A percentile compares a stretch with the other conserved stretches of the same genome.
phyloP scores from a whole-genome alignment of 345 rosid genomes.

The Rhodomyrtus tomentosa region DNA sequence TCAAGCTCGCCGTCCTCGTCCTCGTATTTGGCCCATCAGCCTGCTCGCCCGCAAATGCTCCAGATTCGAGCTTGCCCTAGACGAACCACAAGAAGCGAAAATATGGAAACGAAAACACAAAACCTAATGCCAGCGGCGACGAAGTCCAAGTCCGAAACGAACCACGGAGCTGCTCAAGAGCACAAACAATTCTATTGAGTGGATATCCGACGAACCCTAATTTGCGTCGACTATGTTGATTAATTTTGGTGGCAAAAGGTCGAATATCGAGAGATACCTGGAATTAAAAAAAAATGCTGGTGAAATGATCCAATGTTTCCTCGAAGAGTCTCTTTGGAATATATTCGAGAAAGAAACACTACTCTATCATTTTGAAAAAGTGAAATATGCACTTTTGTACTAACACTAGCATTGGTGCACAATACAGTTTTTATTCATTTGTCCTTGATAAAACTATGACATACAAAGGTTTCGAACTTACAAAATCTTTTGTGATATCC shows the following conservation, averaged over 20 bases:
- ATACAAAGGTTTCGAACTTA: not conserved
- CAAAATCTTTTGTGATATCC: not conserved
- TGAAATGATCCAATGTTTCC: not conserved
- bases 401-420: not conserved
- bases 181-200: not conserved
- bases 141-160: not conserved
- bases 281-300: not conserved
- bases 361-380: not conserved
- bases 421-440: not conserved
- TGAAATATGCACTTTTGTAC: not conserved
- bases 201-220: not conserved
- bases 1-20: constrained; percentile 26
- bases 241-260: not conserved
- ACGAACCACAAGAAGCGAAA: not conserved
- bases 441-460: not conserved
- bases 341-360: not conserved
- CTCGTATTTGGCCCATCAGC: constrained; percentile 22
- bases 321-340: not conserved
- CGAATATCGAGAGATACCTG: not conserved
- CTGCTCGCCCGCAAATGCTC: constrained; percentile 32
- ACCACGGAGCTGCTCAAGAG: not conserved
- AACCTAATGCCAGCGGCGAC: not conserved
- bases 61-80: constrained; percentile 13
- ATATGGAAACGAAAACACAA: no score
- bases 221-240: not conserved